A percentile compares a stretch with the other conserved stretches of the same genome.
Evolutionary conservation across 2,329 filamentous ascomycete species (phyloP).

Genomic region (Fusarium burgessii): DNA sequence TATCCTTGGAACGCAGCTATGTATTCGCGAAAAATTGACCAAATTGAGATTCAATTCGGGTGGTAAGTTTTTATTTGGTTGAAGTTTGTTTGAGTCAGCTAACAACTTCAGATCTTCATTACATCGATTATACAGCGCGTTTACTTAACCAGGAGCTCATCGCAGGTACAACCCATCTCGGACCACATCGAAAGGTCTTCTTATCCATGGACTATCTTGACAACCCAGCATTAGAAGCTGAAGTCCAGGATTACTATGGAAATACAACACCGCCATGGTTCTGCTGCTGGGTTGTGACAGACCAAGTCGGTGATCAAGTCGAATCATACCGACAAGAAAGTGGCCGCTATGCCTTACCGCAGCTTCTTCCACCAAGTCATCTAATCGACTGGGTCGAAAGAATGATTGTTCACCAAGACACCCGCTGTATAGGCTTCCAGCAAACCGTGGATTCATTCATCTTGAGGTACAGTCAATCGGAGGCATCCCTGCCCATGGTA

Average conservation of each 20-base stretch:
- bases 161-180: constrained; percentile 46
- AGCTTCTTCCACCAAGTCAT: constrained; percentile 38
- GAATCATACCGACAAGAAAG: constrained; percentile 46
- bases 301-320: constrained; percentile 44
- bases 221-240: constrained; percentile 41
- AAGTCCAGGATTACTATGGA: constrained; percentile 46
- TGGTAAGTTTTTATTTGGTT: constrained; percentile 22
- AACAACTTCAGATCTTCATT: constrained; percentile 43
- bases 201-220: constrained; percentile 46
- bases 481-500: constrained; percentile 43
- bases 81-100: background rate
- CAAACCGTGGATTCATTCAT: constrained; percentile 47
- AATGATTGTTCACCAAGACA: constrained; percentile 42
- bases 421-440: constrained; percentile 44
- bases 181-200: constrained; percentile 42
- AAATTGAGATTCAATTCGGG: constrained; percentile 48
- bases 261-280: constrained; percentile 41
- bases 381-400: constrained; percentile 45
- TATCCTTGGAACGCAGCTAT: constrained; percentile 42
- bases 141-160: constrained; percentile 46
- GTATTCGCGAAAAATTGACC: constrained; percentile 45
- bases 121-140: constrained; percentile 47
- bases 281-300: constrained; percentile 48
- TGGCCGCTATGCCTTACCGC: constrained; percentile 44
- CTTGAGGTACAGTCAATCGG: constrained; percentile 43